A percentile compares a stretch with the other conserved stretches of the same genome.
phyloP scores from a whole-genome alignment of 129 eudicot genomes.

The Tagetes erecta region DNA sequence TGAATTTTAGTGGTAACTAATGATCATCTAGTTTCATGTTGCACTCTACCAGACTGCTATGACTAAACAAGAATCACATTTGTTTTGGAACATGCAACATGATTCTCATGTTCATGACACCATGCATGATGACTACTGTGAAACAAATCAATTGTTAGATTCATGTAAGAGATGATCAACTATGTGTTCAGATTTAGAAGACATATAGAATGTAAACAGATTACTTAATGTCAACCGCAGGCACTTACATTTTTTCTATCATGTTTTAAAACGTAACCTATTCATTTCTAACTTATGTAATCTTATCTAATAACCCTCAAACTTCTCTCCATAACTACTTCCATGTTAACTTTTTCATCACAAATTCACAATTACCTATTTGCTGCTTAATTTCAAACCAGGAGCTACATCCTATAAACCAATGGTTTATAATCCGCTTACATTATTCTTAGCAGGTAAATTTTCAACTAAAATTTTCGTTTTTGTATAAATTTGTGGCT shows the following conservation, averaged over 20 bases:
- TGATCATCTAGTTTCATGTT: slow-evolving; percentile 2
- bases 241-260: not conserved
- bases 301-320: not conserved
- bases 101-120: not conserved
- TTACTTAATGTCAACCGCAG: slow-evolving; percentile 4
- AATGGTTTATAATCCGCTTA: not conserved
- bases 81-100: not conserved
- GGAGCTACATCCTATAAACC: slow-evolving; percentile 8
- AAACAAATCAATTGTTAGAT: not conserved
- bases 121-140: not conserved
- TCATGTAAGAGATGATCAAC: not conserved
- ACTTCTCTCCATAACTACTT: not conserved
- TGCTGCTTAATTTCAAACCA: slow-evolving; percentile 7
- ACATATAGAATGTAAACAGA: no score
- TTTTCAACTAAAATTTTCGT: not conserved
- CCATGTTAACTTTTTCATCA: not conserved
- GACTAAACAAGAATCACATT: not conserved
- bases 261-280: not conserved
- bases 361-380: not conserved
- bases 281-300: not conserved
- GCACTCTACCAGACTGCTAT: not conserved
- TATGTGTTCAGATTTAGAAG: not conserved
- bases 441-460: slow-evolving; percentile 13
- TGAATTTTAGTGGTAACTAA: not conserved
- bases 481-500: not conserved